A percentile compares a stretch with the other conserved stretches of the same genome.
phyloP scores from a whole-genome alignment of 805 yeast genomes.

The Kuraishia piskuri region DNA sequence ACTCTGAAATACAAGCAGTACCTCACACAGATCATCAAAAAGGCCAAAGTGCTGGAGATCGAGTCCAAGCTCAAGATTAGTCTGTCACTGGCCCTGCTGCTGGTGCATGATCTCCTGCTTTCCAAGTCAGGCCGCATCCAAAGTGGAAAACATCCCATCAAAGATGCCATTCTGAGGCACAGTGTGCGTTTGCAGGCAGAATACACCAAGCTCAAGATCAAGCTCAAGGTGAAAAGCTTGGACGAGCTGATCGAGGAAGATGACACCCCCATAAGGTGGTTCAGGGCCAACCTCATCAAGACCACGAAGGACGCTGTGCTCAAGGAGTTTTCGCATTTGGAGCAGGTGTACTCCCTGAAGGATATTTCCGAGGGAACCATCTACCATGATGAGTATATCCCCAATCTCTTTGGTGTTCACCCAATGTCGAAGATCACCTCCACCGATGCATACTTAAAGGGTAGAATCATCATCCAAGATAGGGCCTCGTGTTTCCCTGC shows the following conservation, averaged over 20 bases:
- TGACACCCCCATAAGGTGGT: slow-evolving; percentile 75
- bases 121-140: slow-evolving; percentile 75
- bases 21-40: slow-evolving; percentile 53
- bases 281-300: slow-evolving; percentile 62
- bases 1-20: slow-evolving; percentile 65
- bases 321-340: slow-evolving; percentile 33
- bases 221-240: slow-evolving; percentile 51
- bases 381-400: slow-evolving; percentile 66
- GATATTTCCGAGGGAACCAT: slow-evolving; percentile 45
- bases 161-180: slow-evolving; percentile 70
- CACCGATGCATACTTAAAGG: slow-evolving; percentile 61
- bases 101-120: slow-evolving; percentile 77
- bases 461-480: slow-evolving; percentile 86
- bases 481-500: slow-evolving; percentile 97
- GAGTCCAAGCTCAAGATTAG: slow-evolving; percentile 39
- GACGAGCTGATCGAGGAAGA: slow-evolving; percentile 46
- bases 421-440: slow-evolving; percentile 65
- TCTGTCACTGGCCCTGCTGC: slow-evolving; percentile 45
- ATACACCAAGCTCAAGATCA: slow-evolving; percentile 65
- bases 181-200: slow-evolving; percentile 81
- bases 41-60: slow-evolving; percentile 53
- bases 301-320: slow-evolving; percentile 30
- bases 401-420: slow-evolving; percentile 73
- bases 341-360: slow-evolving; percentile 34
- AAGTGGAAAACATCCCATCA: slow-evolving; percentile 81